Conservation (phyloP, 345 rosid genomes). For the Corymbia maculata region DNA sequence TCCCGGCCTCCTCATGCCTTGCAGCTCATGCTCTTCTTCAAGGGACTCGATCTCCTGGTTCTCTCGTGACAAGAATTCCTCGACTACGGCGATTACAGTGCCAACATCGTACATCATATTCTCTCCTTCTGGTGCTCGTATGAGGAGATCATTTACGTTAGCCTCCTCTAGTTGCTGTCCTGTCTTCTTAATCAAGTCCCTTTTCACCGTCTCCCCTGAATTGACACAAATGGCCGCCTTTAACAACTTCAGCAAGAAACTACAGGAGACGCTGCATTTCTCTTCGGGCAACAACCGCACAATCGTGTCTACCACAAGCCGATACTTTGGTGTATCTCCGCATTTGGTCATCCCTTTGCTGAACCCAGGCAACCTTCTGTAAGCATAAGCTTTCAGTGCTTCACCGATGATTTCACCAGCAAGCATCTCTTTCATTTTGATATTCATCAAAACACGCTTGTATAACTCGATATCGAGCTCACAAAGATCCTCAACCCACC, state of each 20-base stretch:
- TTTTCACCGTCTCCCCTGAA: conserved; percentile 36
- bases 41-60: conserved; percentile 30
- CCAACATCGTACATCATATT: conserved; percentile 53
- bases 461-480: conserved; percentile 67
- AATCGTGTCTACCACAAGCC: conserved; percentile 41
- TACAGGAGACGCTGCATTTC: conserved; percentile 62
- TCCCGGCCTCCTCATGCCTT: conserved; percentile 33
- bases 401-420: conserved; percentile 67
- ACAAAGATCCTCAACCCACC: conserved; percentile 94
- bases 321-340: conserved; percentile 41
- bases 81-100: conserved; percentile 41
- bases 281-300: conserved; percentile 55
- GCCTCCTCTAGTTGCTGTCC: conserved; percentile 87
- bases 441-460: conserved; percentile 40
- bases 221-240: conserved; percentile 52
- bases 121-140: conserved; percentile 40
- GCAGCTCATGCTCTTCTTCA: conserved; percentile 21
- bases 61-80: conserved; percentile 47
- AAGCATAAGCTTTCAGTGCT: conserved; percentile 78
- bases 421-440: conserved; percentile 33
- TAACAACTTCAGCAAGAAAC: conserved; percentile 70
- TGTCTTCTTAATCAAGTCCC: conserved; percentile 38
- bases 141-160: conserved; percentile 50
- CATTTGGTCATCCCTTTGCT: conserved; percentile 49
- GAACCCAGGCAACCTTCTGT: conserved; percentile 57